These are phyloP conservation scores for Lactarius evosmus DNA, from an alignment of 768 basidiomycete species.

Conservation along the genomic window DNA sequence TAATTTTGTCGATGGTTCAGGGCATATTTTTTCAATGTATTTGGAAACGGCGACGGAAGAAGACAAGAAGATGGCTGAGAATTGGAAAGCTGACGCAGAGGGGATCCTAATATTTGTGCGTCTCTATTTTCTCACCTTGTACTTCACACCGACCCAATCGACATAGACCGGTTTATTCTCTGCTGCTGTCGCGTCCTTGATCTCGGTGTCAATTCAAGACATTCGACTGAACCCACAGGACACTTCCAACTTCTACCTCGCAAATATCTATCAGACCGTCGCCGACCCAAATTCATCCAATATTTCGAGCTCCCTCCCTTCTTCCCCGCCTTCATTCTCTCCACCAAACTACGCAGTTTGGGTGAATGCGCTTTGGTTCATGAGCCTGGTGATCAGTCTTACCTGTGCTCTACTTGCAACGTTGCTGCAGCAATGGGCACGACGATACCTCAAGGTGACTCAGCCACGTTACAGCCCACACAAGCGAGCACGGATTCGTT, in stretches of 20 bases:
- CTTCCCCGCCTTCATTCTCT: background rate
- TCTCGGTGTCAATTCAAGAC: background rate
- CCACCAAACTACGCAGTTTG: background rate
- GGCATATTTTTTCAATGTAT: constrained; percentile 3
- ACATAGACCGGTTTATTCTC: constrained; percentile 9
- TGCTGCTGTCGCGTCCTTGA: background rate
- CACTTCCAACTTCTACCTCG: background rate
- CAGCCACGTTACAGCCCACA: background rate
- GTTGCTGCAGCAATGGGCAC: background rate
- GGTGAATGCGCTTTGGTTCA: background rate
- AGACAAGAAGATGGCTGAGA: background rate
- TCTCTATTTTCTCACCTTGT: background rate
- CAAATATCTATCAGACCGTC: background rate
- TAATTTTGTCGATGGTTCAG: background rate
- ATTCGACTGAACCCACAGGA: background rate
- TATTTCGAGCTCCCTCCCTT: background rate
- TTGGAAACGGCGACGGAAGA: background rate
- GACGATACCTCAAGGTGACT: background rate
- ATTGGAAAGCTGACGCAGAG: background rate
- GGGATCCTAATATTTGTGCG: constrained; percentile 5
- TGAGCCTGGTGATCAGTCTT: background rate
- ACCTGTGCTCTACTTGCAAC: constrained; percentile 1
- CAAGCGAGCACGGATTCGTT: constrained; percentile 8
- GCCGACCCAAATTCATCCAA: background rate
- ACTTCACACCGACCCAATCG: background rate